Evolutionary conservation across 2,329 filamentous ascomycete genomes (phyloP).

Genomic region (Paecilomyces sp.): DNA sequence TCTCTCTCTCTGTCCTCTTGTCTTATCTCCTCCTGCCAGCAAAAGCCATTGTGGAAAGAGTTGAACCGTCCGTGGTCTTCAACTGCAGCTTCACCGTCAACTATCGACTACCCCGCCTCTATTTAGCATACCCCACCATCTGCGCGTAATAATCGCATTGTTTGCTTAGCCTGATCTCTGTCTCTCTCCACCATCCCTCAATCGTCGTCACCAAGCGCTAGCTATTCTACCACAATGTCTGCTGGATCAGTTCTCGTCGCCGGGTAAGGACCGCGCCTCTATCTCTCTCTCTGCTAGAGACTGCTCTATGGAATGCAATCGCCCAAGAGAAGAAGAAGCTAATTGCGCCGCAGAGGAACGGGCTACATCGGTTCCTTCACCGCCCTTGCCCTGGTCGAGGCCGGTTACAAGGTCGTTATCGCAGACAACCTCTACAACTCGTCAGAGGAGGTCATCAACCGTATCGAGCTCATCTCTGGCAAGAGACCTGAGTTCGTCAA

Average conservation of each 20-base stretch:
- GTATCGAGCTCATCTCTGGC: slow-evolving; percentile 88
- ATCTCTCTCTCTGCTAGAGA: not conserved
- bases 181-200: not conserved
- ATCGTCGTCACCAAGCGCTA: not conserved
- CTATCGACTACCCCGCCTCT: not conserved
- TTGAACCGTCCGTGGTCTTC: not conserved
- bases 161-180: not conserved
- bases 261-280: slow-evolving; percentile 56
- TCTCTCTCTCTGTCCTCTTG: not conserved
- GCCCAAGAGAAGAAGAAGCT: not conserved
- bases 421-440: slow-evolving; percentile 98
- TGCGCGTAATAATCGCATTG: not conserved
- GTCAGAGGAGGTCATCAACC: slow-evolving; percentile 80
- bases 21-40: not conserved
- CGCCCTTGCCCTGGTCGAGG: slow-evolving; percentile 79
- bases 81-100: not conserved
- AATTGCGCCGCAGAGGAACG: slow-evolving; percentile 61
- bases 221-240: slow-evolving; percentile 50
- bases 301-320: not conserved
- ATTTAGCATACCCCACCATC: slow-evolving; percentile 2
- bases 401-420: slow-evolving; percentile 94
- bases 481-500: slow-evolving; percentile 81
- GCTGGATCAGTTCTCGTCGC: slow-evolving; percentile 85
- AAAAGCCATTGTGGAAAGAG: not conserved
- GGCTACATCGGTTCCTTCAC: slow-evolving; percentile 99